Conservation (phyloP, 2,329 filamentous ascomycete species). For the Lachnellula subtilissima region DNA sequence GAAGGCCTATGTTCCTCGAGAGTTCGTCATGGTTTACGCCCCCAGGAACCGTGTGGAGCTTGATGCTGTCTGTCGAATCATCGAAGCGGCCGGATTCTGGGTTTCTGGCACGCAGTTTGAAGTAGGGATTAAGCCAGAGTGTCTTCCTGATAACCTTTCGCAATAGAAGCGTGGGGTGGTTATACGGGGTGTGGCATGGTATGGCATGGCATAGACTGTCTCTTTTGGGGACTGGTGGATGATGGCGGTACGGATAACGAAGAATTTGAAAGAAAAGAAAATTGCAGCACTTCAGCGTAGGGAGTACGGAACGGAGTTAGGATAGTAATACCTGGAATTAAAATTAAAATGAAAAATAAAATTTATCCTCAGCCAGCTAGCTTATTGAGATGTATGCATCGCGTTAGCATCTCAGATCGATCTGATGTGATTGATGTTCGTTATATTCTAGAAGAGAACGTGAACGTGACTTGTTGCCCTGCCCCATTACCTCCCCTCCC, state of each 20-base stretch:
- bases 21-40: slow-evolving; percentile 80
- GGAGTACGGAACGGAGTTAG: background rate
- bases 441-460: background rate
- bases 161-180: background rate
- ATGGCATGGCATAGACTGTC: background rate
- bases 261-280: background rate
- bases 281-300: background rate
- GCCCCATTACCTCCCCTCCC: too few species aligned
- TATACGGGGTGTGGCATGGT: background rate
- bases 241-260: background rate
- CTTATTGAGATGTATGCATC: background rate
- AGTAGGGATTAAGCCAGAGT: slow-evolving; percentile 14
- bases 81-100: slow-evolving; percentile 72
- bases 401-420: background rate
- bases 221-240: background rate
- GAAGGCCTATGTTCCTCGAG: slow-evolving; percentile 62
- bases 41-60: slow-evolving; percentile 67
- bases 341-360: background rate
- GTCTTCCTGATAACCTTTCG: background rate
- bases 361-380: background rate
- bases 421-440: background rate
- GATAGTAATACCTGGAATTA: background rate
- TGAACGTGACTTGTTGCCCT: background rate
- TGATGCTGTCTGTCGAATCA: slow-evolving; percentile 60
- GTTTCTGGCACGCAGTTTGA: slow-evolving; percentile 32